Conservation (phyloP, 192 early-diverging fungal species). For the Coemansia sp. region DNA sequence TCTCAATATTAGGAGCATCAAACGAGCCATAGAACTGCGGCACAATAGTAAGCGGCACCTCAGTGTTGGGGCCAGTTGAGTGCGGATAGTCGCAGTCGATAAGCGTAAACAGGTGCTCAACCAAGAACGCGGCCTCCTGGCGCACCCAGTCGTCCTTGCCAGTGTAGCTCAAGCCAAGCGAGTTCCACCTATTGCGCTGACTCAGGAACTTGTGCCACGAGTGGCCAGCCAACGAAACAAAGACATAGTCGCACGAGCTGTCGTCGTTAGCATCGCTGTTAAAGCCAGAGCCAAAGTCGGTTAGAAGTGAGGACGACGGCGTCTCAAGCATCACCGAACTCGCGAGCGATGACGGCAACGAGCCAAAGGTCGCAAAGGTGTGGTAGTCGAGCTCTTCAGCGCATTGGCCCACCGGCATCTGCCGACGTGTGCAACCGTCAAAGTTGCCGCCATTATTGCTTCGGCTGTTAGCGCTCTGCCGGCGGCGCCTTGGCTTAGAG, state of each 20-base stretch:
- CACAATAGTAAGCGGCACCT: conserved; percentile 22
- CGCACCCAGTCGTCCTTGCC: conserved; percentile 41
- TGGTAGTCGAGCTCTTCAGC: not conserved
- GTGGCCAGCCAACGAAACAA: conserved; percentile 34
- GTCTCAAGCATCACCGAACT: conserved; percentile 21
- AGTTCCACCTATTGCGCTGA: conserved; percentile 36
- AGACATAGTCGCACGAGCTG: conserved; percentile 6
- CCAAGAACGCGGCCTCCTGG: conserved; percentile 30
- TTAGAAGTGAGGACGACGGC: conserved; percentile 17
- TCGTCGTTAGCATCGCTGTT: conserved; percentile 33
- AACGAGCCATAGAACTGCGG: conserved; percentile 28
- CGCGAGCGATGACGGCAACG: conserved; percentile 14
- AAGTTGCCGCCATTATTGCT: not conserved
- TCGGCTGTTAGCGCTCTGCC: not conserved
- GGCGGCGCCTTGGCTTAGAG: not conserved
- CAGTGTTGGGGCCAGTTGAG: not conserved
- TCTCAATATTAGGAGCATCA: conserved; percentile 34
- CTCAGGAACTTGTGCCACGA: conserved; percentile 51
- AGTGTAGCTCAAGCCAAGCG: conserved; percentile 38
- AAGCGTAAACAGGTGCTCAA: conserved; percentile 32
- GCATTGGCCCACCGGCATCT: not conserved
- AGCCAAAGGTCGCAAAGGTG: not conserved
- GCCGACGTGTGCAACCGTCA: not conserved
- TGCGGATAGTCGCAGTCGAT: conserved; percentile 6
- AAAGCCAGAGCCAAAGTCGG: conserved; percentile 34